Percentiles rank a stretch among this genome's conserved stretches.
These are phyloP conservation scores for Fusarium solani-melongenae DNA, from an alignment of 2,329 filamentous ascomycete species.

Conservation along the genomic window DNA sequence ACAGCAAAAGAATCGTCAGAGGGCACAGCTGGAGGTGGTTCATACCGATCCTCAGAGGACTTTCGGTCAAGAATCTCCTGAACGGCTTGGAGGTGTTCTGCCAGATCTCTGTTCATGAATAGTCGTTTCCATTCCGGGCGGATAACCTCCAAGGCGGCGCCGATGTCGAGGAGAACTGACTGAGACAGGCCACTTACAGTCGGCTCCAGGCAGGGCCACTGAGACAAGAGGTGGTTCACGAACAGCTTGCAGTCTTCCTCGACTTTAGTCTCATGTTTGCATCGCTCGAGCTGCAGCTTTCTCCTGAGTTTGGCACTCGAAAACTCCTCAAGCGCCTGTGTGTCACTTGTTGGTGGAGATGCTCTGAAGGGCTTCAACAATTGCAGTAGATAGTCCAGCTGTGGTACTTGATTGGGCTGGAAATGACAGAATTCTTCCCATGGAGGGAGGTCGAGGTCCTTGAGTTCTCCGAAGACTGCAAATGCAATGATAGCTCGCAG, in stretches of 20 bases:
- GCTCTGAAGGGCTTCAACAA: slow-evolving; percentile 36
- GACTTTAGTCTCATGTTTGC: slow-evolving; percentile 32
- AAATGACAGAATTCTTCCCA: slow-evolving; percentile 40
- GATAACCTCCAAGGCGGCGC: slow-evolving; percentile 35
- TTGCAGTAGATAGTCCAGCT: slow-evolving; percentile 27
- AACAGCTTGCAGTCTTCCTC: slow-evolving; percentile 40
- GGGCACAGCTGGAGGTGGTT: slow-evolving; percentile 7
- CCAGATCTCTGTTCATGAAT: slow-evolving; percentile 36
- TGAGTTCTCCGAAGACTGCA: slow-evolving; percentile 34
- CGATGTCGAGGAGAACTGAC: slow-evolving; percentile 36
- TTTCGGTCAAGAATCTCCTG: slow-evolving; percentile 35
- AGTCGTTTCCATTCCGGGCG: slow-evolving; percentile 41
- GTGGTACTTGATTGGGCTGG: slow-evolving; percentile 34
- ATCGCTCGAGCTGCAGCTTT: slow-evolving; percentile 30
- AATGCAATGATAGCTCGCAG: slow-evolving; percentile 37
- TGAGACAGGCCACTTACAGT: slow-evolving; percentile 18
- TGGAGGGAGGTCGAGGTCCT: slow-evolving; percentile 17
- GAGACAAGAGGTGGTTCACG: slow-evolving; percentile 34
- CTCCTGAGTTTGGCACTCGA: slow-evolving; percentile 37
- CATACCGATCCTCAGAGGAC: slow-evolving; percentile 20
- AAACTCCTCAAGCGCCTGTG: slow-evolving; percentile 24
- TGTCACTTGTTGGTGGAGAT: slow-evolving; percentile 8
- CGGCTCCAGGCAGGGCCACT: slow-evolving; percentile 43
- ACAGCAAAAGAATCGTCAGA: slow-evolving; percentile 29
- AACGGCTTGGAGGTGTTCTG: slow-evolving; percentile 28